Evolutionary conservation across 2,329 filamentous ascomycete species (phyloP), one percentile per base, ranked within the genome.

Genomic region (Aspergillus viridinutans): DNA sequence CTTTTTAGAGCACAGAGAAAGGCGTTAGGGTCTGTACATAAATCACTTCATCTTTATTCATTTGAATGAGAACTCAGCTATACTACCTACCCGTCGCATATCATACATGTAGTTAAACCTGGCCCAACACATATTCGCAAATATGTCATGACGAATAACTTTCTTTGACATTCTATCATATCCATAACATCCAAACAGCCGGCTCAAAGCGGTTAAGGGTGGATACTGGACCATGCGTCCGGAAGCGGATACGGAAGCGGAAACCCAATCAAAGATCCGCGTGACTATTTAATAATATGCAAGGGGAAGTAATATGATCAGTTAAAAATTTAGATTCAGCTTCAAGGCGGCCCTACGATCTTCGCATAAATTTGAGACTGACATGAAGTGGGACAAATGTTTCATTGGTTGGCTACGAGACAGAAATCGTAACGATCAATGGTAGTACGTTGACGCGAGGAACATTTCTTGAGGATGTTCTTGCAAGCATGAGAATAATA

Each of bases 221-320:
- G 56, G 58, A 28, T 17, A 6, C 3, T n/a, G 14, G n/a, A 50
- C 12, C 14, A 42, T 56, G 58, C 49, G 49, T 38, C 26, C 60
- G 60, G 60, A 61, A 48, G 58, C 60, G 60, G 60, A 61, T 26
- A 35, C 58, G 58, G 55, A 56, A 43, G 52, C 52, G 10, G 32
- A 45, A 10, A 17, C 6, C 6, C 14, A 17, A 17, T 17, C 14
- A 3, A 7, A 17, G 6, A 17, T 14, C 32, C 32, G 14, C 14
- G 5, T 7, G 32, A 38, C 14, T 5, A 6, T 38, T 38, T 3
- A 6, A 35, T 35, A 14, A 35, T 35, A 14, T 35, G 12, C 14
- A 35, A 35, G 12, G 32, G 12, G 32, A 35, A 35, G 9, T 5
- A 35, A 6, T 35, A 14, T 35, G 32, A 35, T 35, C 32, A 38